These are phyloP conservation scores for Aspergillus puulaauensis DNA, from an alignment of 2,329 filamentous ascomycete genomes.

Conservation along the genomic window DNA sequence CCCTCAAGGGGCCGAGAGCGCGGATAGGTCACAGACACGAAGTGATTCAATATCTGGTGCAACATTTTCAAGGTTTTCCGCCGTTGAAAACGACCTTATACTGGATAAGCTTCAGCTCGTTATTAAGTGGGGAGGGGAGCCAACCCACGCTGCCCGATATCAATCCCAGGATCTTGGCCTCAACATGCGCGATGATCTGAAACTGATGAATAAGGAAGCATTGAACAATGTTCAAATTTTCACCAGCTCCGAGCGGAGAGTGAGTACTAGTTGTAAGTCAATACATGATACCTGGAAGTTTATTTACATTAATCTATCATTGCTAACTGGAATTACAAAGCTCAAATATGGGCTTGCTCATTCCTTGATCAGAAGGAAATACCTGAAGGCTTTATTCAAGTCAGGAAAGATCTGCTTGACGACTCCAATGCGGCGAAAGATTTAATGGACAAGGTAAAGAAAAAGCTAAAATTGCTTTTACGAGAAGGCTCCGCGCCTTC, in stretches of 20 bases:
- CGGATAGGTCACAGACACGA: constrained; percentile 56
- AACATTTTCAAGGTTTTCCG: constrained; percentile 90
- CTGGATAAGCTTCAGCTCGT: constrained; percentile 96
- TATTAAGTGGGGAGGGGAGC: constrained; percentile 98
- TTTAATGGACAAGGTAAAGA: constrained; percentile 99
- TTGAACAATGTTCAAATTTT: constrained; percentile 92
- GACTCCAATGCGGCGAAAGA: constrained; percentile 98
- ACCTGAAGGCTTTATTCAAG: constrained; percentile 78
- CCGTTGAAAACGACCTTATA: constrained; percentile 86
- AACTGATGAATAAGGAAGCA: constrained; percentile 87
- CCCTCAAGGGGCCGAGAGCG: constrained; percentile 27
- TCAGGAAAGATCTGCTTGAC: constrained; percentile 91
- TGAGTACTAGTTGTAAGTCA: constrained; percentile 72
- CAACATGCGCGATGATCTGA: constrained; percentile 92
- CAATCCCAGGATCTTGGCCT: constrained; percentile 93
- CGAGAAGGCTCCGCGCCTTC: constrained; percentile 91
- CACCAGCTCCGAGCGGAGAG: constrained; percentile 90
- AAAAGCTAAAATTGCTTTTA: constrained; percentile 91
- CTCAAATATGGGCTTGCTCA: constrained; percentile 89
- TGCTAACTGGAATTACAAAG: constrained; percentile 38
- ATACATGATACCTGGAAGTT: neutral
- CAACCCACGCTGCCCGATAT: constrained; percentile 94
- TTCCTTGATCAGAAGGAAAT: constrained; percentile 88
- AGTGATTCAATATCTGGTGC: constrained; percentile 86
- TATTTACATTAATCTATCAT: neutral